Evolutionary conservation across 2,329 filamentous ascomycete species (phyloP), one percentile per base, ranked within the genome.

Genomic region (Chalaropsis thielavioides): DNA sequence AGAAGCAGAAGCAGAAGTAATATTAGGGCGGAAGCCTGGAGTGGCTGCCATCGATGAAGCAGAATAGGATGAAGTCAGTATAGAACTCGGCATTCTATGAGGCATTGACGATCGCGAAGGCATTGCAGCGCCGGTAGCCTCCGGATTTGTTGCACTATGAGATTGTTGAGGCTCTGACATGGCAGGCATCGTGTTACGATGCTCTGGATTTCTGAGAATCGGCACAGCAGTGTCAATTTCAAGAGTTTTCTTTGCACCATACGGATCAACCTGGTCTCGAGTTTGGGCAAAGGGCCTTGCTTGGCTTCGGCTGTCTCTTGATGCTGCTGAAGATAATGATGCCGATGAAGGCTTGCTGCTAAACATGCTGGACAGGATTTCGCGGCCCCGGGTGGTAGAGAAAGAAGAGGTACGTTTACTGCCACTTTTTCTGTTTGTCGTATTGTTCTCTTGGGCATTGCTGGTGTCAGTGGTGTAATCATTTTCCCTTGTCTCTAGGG

Each of bases 281-380:
- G 54, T n/a, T 17, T 35, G 54, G 31, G 7, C 13, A 58, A 10
- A 1, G 31, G 27, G 31, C 27, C 31, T 58, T 38, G 54, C n/a
- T 35, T 58, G 54, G 13, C 54, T 58, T 22, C 17, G 27, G n/a
- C 54, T 58, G 24, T 58, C 54, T n/a, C 27, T 31, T 35, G 54
- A 58, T 19, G 54, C 51, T 15, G 17, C 41, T 38, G 60, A 46
- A 22, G 60, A 49, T 19, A 46, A 31, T n/a, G 60, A 56, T 27
- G 51, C 31, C 11, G 44, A 8, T 13, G 61, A 51, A 51, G 43
- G 41, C 6, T 56, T 51, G n/a, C 61, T 62, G n/a, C 65, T 63
- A 59, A 67, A 67, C 40, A 67, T 19, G 22, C 44, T 62, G 1
- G 65, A 67, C 10, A 67, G 41, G 27, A 67, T 64, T 38, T 67